Evolutionary conservation across 2,329 filamentous ascomycete species (phyloP), one percentile per base, ranked within the genome.

Genomic region (Fusarium nisikadoi): DNA sequence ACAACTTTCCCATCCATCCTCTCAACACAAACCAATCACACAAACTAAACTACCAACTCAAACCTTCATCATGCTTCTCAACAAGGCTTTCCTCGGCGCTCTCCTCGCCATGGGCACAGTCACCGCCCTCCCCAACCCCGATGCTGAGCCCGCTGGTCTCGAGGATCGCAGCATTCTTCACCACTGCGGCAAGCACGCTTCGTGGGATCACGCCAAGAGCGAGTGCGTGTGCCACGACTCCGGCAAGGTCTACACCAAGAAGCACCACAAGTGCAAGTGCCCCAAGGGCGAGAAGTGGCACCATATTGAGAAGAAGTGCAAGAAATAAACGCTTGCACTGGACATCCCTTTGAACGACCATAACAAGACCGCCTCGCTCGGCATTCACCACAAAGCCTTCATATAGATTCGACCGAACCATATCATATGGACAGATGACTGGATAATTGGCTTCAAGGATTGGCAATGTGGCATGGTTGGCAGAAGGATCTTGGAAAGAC

Each of bases 281-380:
- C 68, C 68, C 35, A 67, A 71, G 62, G 68, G 68, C 5, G 62
- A 71, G 55, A 71, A 56, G 56, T 71, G 52, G 68, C 55, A 71
- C 23, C 68, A 68, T 16, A 7, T 58, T 20, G 56, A 62, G 41
- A 64, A 53, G 36, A 43, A 71, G 68, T 71, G 62, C 62, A 68
- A 67, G 45, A n/a, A 66, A 43, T 33, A 25, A 55, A 10, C 8
- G n/a, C 2, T n/a, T 25, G 16, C 17, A 33, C 23, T 14, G 20
- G 3, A 11, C 16, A 5, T 8, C 17, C 10, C 36, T 55, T 25
- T 7, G 25, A 29, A 16, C 16, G 1, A 27, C 4, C 13, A n/a
- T 6, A 2, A 36, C 23, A 27, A 16, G 12, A 2, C 23, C 3
- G 5, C 23, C 27, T 4, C 27, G 12, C 27, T 4, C 27, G 12